Base-by-base conservation (phyloP, 2,329 filamentous ascomycete genomes). In the Dactylellina haptotyla region DNA sequence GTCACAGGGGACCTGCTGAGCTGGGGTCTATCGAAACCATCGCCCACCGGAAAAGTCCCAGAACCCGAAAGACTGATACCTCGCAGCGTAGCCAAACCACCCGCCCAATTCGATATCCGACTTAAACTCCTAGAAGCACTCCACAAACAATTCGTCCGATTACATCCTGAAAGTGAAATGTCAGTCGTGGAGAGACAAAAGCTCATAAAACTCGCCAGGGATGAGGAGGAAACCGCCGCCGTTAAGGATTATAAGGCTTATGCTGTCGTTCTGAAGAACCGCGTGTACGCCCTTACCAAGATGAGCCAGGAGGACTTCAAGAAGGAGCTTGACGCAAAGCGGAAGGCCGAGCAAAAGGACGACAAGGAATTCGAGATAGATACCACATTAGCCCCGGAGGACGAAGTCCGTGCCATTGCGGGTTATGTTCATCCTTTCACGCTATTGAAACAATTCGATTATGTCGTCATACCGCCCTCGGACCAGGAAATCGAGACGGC, bases 211-310 rank as follows among this genome's bases (percentile, higher is more conserved):
- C 83, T 87, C 73, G 87, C 88, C 0, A 82, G 94, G 1, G 90
- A 94, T 76, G 88, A 93, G 72, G 96, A 99, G 81, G 88, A 96
- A 79, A 86, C 86, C 34, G 83, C 87, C 5, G 93, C 93, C 0
- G 84, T 84, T 10, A 87, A 89, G 14, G 89, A 89, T 71, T 82
- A 85, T 1, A 81, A 85, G 0, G 87, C 98, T 26, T 99, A 99
- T 78, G 84, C 86, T 5, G 97, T 96, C 77, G 84, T 93, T 25
- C 87, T 98, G 80, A 96, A 93, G 79, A 90, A 92, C 76, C 88
- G 88, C 32, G 89, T 98, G 69, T 85, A 90, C 77, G 84, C 85
- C 45, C 88, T 93, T 79, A 92, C 90, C 78, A 90, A 89, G 75
- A 93, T 96, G 90, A 84, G 83, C 0, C 79, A 87, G 2, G 84